Evolutionary conservation across 2,329 filamentous ascomycete species (phyloP).

Genomic region (Gremmenia infestans): DNA sequence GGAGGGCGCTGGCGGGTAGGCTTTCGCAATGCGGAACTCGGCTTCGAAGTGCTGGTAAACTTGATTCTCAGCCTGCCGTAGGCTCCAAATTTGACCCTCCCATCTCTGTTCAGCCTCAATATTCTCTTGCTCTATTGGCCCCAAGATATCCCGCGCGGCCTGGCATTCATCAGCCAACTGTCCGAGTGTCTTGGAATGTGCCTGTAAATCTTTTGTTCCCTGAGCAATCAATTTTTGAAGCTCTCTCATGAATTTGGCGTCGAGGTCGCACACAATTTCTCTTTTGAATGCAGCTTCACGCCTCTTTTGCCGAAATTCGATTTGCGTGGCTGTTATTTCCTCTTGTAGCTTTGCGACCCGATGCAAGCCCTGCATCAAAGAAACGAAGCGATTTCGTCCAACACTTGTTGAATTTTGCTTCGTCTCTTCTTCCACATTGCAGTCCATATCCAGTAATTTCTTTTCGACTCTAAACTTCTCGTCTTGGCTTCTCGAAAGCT

Average conservation of each 20-base stretch:
- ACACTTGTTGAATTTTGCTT: background rate
- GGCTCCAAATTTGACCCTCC: constrained; percentile 19
- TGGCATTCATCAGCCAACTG: constrained; percentile 17
- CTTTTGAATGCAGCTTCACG: constrained; percentile 20
- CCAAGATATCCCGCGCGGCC: constrained; percentile 19
- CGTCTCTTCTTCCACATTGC: background rate
- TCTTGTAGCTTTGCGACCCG: constrained; percentile 12
- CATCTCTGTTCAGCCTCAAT: constrained; percentile 16
- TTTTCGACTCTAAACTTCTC: background rate
- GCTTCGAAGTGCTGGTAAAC: constrained; percentile 11
- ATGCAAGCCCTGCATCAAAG: constrained; percentile 14
- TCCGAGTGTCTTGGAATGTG: constrained; percentile 10
- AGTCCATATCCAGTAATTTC: background rate
- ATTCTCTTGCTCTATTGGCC: constrained; percentile 21
- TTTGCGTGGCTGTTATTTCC: constrained; percentile 12
- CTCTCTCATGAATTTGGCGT: constrained; percentile 24
- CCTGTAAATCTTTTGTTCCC: constrained; percentile 5
- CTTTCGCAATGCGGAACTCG: constrained; percentile 14
- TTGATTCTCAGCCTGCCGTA: constrained; percentile 16
- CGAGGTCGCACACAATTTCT: constrained; percentile 15
- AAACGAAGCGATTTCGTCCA: constrained; percentile 6
- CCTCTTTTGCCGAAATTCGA: constrained; percentile 20
- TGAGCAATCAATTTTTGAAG: constrained; percentile 18
- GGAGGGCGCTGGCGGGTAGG: constrained; percentile 5
- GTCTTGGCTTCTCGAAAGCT: background rate